A percentile compares a stretch with the other conserved stretches of the same genome.
Conservation (phyloP, 352 stramenopile genomes). For the Pythium folliculosum region DNA sequence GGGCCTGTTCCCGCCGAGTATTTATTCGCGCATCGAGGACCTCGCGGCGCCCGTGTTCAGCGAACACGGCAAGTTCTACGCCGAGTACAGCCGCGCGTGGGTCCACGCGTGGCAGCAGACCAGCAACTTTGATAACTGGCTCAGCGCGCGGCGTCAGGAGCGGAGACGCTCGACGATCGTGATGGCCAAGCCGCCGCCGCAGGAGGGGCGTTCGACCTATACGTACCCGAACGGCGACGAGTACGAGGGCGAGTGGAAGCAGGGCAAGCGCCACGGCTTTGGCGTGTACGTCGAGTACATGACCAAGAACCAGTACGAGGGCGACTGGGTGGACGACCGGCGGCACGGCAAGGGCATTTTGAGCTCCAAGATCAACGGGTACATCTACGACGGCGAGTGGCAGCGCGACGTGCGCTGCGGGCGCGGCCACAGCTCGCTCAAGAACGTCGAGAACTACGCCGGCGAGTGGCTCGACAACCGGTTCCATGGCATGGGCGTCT, state of each 20-base stretch:
- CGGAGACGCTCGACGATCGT: conserved; percentile 31
- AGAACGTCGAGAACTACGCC: conserved; percentile 73
- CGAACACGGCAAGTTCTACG: conserved; percentile 45
- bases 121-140: conserved; percentile 60
- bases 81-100: conserved; percentile 64
- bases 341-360: conserved; percentile 76
- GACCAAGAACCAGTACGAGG: conserved; percentile 81
- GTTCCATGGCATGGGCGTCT: conserved; percentile 67
- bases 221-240: conserved; percentile 74
- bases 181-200: conserved; percentile 31
- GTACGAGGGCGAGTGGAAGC: conserved; percentile 73
- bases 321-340: conserved; percentile 61
- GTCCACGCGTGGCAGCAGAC: conserved; percentile 66
- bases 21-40: conserved; percentile 57
- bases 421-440: conserved; percentile 67
- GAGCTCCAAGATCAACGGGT: conserved; percentile 52
- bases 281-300: conserved; percentile 75
- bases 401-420: conserved; percentile 65
- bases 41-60: conserved; percentile 48
- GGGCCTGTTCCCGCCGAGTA: conserved; percentile 22
- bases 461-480: conserved; percentile 64
- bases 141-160: conserved; percentile 35
- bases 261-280: conserved; percentile 69
- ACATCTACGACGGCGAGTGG: conserved; percentile 86
- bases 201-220: conserved; percentile 49